Conservation (phyloP, 345 rosid genomes). For the Adansonia digitata region DNA sequence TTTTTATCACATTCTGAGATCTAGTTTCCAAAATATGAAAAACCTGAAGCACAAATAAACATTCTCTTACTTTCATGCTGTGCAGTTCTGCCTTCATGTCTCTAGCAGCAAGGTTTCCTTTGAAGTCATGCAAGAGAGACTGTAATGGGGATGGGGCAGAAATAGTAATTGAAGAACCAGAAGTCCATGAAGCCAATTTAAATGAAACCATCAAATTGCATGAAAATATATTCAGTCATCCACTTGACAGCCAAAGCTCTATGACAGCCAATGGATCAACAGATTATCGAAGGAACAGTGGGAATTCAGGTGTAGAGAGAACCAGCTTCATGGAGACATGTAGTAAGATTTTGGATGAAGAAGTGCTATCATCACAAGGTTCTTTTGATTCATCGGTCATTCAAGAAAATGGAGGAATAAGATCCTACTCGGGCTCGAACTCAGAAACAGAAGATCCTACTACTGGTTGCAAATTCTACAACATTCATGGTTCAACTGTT, state of each 20-base stretch:
- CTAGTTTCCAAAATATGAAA: conserved; percentile 5
- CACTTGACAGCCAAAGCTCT: conserved; percentile 34
- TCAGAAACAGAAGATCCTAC: conserved; percentile 60
- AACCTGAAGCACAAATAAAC: conserved; percentile 12
- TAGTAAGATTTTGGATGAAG: conserved; percentile 54
- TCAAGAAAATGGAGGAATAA: conserved; percentile 43
- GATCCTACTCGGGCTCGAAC: conserved; percentile 54
- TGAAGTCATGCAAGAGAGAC: conserved; percentile 32
- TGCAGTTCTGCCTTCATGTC: conserved; percentile 98
- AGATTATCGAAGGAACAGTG: conserved; percentile 31
- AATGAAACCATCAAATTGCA: conserved; percentile 37
- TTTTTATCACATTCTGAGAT: conserved; percentile 5
- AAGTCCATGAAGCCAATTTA: conserved; percentile 32
- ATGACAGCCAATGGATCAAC: conserved; percentile 27
- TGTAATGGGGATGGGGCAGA: conserved; percentile 23
- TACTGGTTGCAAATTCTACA: conserved; percentile 30
- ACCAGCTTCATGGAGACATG: conserved; percentile 33
- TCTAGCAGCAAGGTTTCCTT: conserved; percentile 73
- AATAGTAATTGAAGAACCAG: conserved; percentile 57
- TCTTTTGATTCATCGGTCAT: conserved; percentile 44
- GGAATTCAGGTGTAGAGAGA: conserved; percentile 36
- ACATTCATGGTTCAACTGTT: conserved; percentile 25
- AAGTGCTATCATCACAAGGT: conserved; percentile 69
- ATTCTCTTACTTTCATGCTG: conserved; percentile 14
- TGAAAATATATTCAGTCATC: conserved; percentile 26